These are phyloP conservation scores for Candida cerambycidarum DNA, from an alignment of 805 yeast genomes.

Conservation along the genomic window DNA sequence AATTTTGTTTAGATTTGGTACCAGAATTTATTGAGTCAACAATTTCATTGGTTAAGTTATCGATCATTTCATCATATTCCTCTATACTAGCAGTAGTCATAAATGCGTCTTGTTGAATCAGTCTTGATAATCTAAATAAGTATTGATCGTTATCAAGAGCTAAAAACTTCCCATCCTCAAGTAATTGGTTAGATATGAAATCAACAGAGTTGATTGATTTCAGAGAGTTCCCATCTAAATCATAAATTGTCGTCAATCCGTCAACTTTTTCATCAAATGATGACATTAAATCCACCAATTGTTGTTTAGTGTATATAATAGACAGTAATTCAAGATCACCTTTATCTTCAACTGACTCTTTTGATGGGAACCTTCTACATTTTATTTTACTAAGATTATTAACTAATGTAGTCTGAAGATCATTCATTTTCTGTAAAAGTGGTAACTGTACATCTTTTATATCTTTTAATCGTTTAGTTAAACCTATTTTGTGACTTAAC, in stretches of 20 bases:
- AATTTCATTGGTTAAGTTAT: slow-evolving; percentile 23
- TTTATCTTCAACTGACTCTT: slow-evolving; percentile 1
- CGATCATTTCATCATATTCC: slow-evolving; percentile 35
- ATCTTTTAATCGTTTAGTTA: slow-evolving; percentile 20
- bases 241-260: slow-evolving; percentile 7
- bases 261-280: slow-evolving; percentile 10
- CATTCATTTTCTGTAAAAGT: slow-evolving; percentile 32
- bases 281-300: slow-evolving; percentile 11
- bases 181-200: slow-evolving; percentile 11
- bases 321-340: slow-evolving; percentile 5
- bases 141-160: slow-evolving; percentile 12
- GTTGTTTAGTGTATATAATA: slow-evolving; percentile 13
- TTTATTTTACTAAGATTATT: slow-evolving; percentile 15
- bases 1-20: slow-evolving; percentile 30
- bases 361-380: slow-evolving; percentile 12
- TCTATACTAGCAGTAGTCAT: slow-evolving; percentile 17
- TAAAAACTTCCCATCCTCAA: slow-evolving; percentile 9
- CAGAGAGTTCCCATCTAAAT: slow-evolving; percentile 2
- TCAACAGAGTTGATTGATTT: slow-evolving; percentile 12
- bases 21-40: slow-evolving; percentile 31
- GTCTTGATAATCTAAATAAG: slow-evolving; percentile 11
- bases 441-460: slow-evolving; percentile 35
- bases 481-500: slow-evolving; percentile 12
- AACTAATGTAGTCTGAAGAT: slow-evolving; percentile 23
- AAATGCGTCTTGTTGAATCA: slow-evolving; percentile 11